phyloP scores from a whole-genome alignment of 352 stramenopile species.

The Plasmopara halstedii region DNA sequence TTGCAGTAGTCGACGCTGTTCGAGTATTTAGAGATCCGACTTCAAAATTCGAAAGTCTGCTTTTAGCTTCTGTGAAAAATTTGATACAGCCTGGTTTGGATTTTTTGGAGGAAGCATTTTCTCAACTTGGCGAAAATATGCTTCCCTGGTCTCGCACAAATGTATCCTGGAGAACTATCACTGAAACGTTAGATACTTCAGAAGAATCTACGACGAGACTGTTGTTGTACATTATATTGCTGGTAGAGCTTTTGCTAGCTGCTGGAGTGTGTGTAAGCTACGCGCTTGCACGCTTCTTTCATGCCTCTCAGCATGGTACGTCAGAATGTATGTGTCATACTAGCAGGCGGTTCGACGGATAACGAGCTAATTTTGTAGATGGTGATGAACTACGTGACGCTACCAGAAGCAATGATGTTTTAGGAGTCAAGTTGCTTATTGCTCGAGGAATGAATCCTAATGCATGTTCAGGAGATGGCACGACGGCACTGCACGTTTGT shows the following conservation, averaged over 20 bases:
- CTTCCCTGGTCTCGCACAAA: constrained; percentile 9
- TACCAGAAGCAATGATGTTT: constrained; percentile 63
- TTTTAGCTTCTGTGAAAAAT: neutral
- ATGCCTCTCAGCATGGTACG: constrained; percentile 62
- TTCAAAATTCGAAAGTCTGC: constrained; percentile 21
- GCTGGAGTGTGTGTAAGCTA: constrained; percentile 46
- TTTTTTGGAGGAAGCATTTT: constrained; percentile 11
- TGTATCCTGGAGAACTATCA: constrained; percentile 14
- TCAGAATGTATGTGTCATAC: neutral
- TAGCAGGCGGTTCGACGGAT: too few species aligned
- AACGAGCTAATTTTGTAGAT: too few species aligned
- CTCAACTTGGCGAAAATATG: constrained; percentile 7
- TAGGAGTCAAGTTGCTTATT: constrained; percentile 48
- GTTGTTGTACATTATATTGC: constrained; percentile 29
- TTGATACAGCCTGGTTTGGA: constrained; percentile 35
- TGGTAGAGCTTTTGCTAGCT: constrained; percentile 39
- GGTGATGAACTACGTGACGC: constrained; percentile 71
- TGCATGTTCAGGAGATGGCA: constrained; percentile 44
- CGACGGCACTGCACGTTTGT: constrained; percentile 72
- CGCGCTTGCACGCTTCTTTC: constrained; percentile 53
- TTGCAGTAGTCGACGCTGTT: constrained; percentile 46
- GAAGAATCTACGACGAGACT: constrained; percentile 1
- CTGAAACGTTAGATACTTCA: neutral
- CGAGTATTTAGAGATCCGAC: constrained; percentile 38
- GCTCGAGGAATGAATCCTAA: constrained; percentile 49